Conservation (phyloP, 108 stramenopile species). For the Cyclotella atomus region DNA sequence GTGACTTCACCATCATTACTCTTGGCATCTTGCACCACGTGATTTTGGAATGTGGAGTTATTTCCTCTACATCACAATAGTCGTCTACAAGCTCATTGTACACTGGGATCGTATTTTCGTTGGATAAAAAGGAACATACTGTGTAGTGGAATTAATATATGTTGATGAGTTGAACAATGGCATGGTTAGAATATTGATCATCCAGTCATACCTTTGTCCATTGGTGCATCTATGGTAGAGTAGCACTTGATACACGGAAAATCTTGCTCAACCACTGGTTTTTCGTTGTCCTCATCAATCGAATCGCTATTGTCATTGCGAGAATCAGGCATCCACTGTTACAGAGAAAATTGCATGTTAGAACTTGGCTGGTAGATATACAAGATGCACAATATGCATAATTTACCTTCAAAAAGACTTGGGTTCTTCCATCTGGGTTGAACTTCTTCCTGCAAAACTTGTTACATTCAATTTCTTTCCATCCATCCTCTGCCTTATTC, state of each 20-base stretch:
- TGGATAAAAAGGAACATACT: constrained; percentile 78
- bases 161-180: too few relatives aligned
- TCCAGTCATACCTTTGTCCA: constrained; percentile 49
- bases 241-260: constrained; percentile 81
- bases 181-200: too few relatives aligned
- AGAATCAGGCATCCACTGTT: constrained; percentile 83
- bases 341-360: not conserved
- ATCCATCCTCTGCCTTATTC: constrained; percentile 55
- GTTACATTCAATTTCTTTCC: constrained; percentile 74
- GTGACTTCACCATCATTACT: constrained; percentile 81
- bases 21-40: constrained; percentile 80
- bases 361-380: not conserved
- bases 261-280: constrained; percentile 6
- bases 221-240: constrained; percentile 78
- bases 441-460: constrained; percentile 64
- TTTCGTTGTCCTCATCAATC: constrained; percentile 24
- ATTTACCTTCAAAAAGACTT: constrained; percentile 70
- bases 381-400: not conserved
- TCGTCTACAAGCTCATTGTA: constrained; percentile 83
- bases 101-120: constrained; percentile 55
- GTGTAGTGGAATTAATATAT: too few relatives aligned
- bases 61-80: constrained; percentile 62
- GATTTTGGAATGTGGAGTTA: constrained; percentile 71
- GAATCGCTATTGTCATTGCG: constrained; percentile 55
- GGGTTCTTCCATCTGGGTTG: constrained; percentile 63